phyloP scores from a whole-genome alignment of 805 yeast species.

The Ogataea glucozyma region DNA sequence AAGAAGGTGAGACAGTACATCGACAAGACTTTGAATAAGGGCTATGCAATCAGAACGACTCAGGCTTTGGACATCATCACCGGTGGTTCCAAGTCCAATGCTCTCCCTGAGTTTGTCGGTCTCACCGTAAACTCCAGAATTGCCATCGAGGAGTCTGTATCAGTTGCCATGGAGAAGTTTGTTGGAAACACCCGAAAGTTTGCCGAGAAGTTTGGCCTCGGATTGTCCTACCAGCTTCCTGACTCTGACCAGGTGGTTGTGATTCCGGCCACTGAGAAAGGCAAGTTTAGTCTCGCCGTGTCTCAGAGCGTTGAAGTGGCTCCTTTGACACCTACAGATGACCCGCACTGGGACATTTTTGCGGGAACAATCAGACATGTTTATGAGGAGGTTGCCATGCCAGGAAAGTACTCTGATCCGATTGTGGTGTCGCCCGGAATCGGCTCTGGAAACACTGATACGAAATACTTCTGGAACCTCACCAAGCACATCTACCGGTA shows the following conservation, averaged over 20 bases:
- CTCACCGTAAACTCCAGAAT: slow-evolving; percentile 47
- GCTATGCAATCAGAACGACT: slow-evolving; percentile 45
- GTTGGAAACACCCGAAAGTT: slow-evolving; percentile 33
- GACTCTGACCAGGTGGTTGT: slow-evolving; percentile 24
- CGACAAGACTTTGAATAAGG: slow-evolving; percentile 29
- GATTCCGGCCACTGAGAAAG: slow-evolving; percentile 31
- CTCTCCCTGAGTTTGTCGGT: slow-evolving; percentile 49
- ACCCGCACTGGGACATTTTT: slow-evolving; percentile 42
- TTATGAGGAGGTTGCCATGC: slow-evolving; percentile 45
- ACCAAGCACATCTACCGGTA: slow-evolving; percentile 59
- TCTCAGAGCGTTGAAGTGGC: slow-evolving; percentile 44
- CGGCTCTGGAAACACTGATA: slow-evolving; percentile 69
- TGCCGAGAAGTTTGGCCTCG: slow-evolving; percentile 41
- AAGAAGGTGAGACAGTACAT: slow-evolving; percentile 38
- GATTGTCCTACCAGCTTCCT: slow-evolving; percentile 19
- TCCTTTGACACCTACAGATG: slow-evolving; percentile 49
- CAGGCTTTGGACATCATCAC: slow-evolving; percentile 48
- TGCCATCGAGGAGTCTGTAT: slow-evolving; percentile 44
- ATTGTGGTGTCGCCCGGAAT: slow-evolving; percentile 57
- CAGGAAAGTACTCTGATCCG: slow-evolving; percentile 31
- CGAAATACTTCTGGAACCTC: slow-evolving; percentile 58
- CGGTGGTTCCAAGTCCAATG: slow-evolving; percentile 53
- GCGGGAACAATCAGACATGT: slow-evolving; percentile 48
- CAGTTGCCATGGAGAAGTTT: slow-evolving; percentile 36
- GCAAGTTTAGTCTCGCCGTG: slow-evolving; percentile 19